Conservation (phyloP, 495 filamentous ascomycete species). For the Penicillium arizonense region DNA sequence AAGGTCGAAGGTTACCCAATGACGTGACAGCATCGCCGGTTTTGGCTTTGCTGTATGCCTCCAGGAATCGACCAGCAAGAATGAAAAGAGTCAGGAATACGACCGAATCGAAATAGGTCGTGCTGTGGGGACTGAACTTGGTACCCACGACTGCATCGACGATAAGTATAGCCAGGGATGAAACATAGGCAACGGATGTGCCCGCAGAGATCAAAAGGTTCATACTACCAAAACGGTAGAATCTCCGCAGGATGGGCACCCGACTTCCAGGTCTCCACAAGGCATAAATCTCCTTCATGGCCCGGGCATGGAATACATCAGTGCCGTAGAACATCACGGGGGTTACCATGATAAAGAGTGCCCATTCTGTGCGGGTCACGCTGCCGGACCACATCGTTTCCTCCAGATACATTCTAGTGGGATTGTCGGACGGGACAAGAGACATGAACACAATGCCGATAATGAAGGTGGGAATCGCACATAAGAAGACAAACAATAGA, state of each 20-base stretch:
- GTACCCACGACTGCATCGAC: conserved; percentile 54
- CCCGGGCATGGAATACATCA: conserved; percentile 79
- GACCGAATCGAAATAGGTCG: conserved; percentile 91
- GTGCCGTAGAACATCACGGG: conserved; percentile 89
- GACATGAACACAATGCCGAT: conserved; percentile 93
- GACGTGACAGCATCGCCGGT: conserved; percentile 85
- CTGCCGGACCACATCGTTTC: conserved; percentile 66
- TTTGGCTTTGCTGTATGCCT: conserved; percentile 90
- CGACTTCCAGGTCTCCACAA: conserved; percentile 81
- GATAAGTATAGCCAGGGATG: conserved; percentile 76
- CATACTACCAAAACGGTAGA: conserved; percentile 96
- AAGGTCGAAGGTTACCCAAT: conserved; percentile 75
- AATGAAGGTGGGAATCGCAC: conserved; percentile 82
- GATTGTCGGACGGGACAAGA: conserved; percentile 60
- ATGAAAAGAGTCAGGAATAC: conserved; percentile 93
- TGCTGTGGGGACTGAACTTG: conserved; percentile 41
- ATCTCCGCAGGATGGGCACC: conserved; percentile 70
- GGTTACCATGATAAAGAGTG: conserved; percentile 81
- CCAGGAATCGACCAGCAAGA: conserved; percentile 74
- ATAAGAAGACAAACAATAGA: conserved; percentile 65
- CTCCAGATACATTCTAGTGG: conserved; percentile 62
- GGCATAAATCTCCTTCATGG: conserved; percentile 73
- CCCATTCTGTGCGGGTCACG: conserved; percentile 76
- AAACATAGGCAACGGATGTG: conserved; percentile 84
- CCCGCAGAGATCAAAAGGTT: conserved; percentile 89